A percentile compares a stretch with the other conserved stretches of the same genome.
Conservation (phyloP, 306 rosid species). For the Cucurbita moschata region DNA sequence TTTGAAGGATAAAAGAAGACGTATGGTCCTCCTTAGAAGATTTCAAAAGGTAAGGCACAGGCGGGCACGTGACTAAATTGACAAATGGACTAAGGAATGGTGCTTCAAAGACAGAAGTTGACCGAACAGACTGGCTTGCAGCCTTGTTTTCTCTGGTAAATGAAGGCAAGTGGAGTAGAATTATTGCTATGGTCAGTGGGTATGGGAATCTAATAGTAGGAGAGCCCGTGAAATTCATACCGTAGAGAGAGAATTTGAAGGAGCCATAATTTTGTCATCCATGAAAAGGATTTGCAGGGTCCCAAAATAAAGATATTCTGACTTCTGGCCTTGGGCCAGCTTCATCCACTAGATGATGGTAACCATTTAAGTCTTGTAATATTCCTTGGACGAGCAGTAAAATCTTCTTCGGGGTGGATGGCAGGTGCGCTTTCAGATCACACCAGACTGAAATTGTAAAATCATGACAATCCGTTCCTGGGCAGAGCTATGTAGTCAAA, state of each 20-base stretch:
- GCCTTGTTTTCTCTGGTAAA: constrained; percentile 4
- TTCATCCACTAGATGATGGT: background rate
- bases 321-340: background rate
- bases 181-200: constrained; percentile 6
- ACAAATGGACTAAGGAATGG: background rate
- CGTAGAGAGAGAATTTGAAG: constrained; percentile 12
- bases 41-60: background rate
- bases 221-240: constrained; percentile 11
- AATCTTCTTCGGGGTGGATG: constrained; percentile 4
- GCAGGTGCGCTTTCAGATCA: constrained; percentile 4
- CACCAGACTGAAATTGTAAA: background rate
- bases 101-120: constrained; percentile 10
- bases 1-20: background rate
- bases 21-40: background rate
- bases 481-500: background rate
- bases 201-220: constrained; percentile 12
- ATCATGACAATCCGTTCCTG: background rate
- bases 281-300: constrained; percentile 7
- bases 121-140: constrained; percentile 11
- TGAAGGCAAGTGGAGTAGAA: constrained; percentile 8
- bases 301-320: background rate
- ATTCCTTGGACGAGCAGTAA: constrained; percentile 10
- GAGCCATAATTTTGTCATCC: constrained; percentile 24
- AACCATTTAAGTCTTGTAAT: constrained; percentile 3
- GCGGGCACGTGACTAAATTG: constrained; percentile 3